A percentile compares a stretch with the other conserved stretches of the same genome.
These are phyloP conservation scores for Biscogniauxia mediterranea DNA, from an alignment of 2,329 filamentous ascomycete genomes.

Conservation along the genomic window DNA sequence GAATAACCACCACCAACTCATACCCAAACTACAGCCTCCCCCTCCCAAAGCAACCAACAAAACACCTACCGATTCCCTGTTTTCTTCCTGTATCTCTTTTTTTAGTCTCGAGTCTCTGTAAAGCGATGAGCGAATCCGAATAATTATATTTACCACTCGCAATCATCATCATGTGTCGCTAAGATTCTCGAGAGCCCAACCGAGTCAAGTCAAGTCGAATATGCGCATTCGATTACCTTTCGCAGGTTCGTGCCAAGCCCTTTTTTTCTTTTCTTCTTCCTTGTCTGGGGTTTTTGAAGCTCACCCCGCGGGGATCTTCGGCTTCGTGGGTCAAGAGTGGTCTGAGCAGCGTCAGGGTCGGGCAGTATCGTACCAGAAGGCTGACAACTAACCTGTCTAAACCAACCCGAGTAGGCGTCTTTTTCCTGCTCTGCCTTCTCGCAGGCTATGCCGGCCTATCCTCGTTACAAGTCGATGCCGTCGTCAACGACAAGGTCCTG, in stretches of 20 bases:
- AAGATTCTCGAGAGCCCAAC: conserved; percentile 10
- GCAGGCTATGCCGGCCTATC: conserved; percentile 81
- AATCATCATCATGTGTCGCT: conserved; percentile 17
- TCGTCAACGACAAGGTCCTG: conserved; percentile 85
- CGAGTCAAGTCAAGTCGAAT: conserved; percentile 17
- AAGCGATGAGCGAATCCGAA: background rate
- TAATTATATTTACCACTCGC: conserved; percentile 4
- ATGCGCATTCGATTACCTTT: conserved; percentile 90
- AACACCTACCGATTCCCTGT: no score
- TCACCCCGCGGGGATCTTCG: conserved; percentile 1
- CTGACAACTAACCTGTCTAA: background rate
- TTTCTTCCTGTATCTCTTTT: no score
- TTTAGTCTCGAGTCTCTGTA: no score
- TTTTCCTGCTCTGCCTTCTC: conserved; percentile 67
- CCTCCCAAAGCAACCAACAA: no score
- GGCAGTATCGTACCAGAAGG: background rate
- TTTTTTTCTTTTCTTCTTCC: conserved; percentile 6
- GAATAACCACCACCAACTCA: no score
- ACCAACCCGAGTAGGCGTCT: conserved; percentile 53
- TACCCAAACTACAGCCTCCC: no score
- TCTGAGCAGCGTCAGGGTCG: background rate
- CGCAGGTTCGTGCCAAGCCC: conserved; percentile 63
- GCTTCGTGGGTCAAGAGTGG: background rate
- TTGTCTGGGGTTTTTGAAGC: background rate
- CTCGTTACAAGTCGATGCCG: conserved; percentile 50